A percentile compares a stretch with the other conserved stretches of the same genome.
phyloP scores from a whole-genome alignment of 805 yeast species.

The Saturnispora serradocipensis region DNA sequence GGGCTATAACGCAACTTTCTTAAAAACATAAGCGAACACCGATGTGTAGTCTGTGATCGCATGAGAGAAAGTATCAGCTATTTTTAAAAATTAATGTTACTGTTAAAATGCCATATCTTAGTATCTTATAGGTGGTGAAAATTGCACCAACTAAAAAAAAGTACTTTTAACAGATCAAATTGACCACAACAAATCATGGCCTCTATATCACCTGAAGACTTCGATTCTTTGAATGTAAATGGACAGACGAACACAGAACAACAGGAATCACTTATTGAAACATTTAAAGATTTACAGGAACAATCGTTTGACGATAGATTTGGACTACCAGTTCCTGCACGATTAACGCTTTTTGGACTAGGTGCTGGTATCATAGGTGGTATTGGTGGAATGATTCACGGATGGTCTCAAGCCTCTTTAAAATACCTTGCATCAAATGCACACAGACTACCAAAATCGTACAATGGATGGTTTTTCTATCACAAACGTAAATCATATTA shows the following conservation, averaged over 20 bases:
- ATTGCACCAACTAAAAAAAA: neutral
- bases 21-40: too few species aligned
- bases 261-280: conserved; percentile 9
- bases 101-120: neutral
- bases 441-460: conserved; percentile 66
- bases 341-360: conserved; percentile 35
- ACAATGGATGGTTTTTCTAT: conserved; percentile 83
- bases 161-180: neutral
- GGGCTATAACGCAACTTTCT: too few species aligned
- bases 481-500: conserved; percentile 78
- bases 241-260: conserved; percentile 11
- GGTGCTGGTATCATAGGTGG: conserved; percentile 37
- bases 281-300: conserved; percentile 12
- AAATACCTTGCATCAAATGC: conserved; percentile 71
- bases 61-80: too few species aligned
- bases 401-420: conserved; percentile 46
- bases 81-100: neutral
- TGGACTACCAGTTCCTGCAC: conserved; percentile 37
- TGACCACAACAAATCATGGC: conserved; percentile 4
- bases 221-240: conserved; percentile 12
- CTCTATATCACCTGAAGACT: conserved; percentile 13
- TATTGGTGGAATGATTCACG: conserved; percentile 49
- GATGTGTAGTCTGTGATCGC: too few species aligned
- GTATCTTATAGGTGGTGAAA: neutral
- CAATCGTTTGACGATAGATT: conserved; percentile 28